Conservation (phyloP, 129 eudicot genomes). For the Erigeron canadensis region DNA sequence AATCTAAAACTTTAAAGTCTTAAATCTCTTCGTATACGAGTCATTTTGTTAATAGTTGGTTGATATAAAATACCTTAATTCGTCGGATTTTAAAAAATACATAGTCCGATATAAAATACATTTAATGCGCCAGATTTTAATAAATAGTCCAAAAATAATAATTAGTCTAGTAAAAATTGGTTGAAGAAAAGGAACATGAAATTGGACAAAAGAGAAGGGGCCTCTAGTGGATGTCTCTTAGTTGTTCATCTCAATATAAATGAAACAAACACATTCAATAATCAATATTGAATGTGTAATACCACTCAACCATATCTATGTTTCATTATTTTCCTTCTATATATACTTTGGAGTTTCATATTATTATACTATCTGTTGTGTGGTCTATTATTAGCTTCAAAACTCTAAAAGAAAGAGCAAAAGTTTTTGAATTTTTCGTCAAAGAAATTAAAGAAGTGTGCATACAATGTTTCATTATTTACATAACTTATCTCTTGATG, state of each 20-base stretch:
- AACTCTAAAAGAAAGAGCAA: background rate
- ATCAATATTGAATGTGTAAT: no score
- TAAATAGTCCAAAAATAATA: background rate
- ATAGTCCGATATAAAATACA: no score
- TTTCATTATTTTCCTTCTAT: background rate
- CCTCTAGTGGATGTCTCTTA: background rate
- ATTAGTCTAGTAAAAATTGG: background rate
- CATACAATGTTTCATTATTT: constrained; percentile 52
- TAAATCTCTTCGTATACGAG: no score
- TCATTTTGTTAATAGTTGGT: no score
- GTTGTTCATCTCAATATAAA: background rate
- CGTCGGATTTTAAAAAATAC: no score
- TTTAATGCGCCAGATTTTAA: no score
- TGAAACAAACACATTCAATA: background rate
- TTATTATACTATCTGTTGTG: background rate
- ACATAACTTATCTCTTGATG: constrained; percentile 46
- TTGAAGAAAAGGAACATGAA: background rate
- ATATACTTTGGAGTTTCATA: constrained; percentile 14
- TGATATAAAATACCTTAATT: no score
- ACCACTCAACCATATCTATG: background rate
- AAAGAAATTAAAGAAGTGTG: constrained; percentile 40
- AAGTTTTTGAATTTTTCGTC: constrained; percentile 23
- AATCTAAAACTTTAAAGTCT: no score
- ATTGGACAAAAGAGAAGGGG: background rate
- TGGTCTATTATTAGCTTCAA: constrained; percentile 16